Conservation (phyloP, 495 filamentous ascomycete genomes). For the Aspergillus heteromorphus region DNA sequence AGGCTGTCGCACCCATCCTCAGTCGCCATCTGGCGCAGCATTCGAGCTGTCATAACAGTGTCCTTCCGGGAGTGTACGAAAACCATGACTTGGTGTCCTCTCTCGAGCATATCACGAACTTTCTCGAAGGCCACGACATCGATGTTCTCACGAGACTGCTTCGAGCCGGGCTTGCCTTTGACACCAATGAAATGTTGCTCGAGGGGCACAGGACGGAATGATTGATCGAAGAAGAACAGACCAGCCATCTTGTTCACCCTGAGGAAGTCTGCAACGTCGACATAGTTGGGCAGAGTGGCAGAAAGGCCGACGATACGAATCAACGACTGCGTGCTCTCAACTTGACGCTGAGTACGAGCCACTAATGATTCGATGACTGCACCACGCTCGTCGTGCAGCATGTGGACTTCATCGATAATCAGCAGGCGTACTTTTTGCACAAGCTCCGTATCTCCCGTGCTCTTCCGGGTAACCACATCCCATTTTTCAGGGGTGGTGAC, state of each 20-base stretch:
- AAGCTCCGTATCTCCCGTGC: constrained; percentile 93
- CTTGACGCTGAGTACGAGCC: constrained; percentile 88
- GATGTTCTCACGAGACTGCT: constrained; percentile 77
- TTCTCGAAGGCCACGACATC: constrained; percentile 86
- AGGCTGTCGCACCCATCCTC: constrained; percentile 73
- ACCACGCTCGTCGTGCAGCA: constrained; percentile 97
- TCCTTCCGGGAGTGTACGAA: constrained; percentile 97
- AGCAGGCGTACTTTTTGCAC: constrained; percentile 95
- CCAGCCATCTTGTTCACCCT: constrained; percentile 92
- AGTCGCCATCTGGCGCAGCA: constrained; percentile 76
- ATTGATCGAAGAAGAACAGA: constrained; percentile 93
- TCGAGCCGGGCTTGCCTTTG: constrained; percentile 81
- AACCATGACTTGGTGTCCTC: constrained; percentile 94
- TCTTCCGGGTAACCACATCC: constrained; percentile 97
- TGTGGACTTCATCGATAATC: constrained; percentile 99
- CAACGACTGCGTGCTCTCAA: constrained; percentile 95
- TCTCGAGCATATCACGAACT: constrained; percentile 84
- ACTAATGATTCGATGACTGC: constrained; percentile 94
- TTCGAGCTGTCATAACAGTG: constrained; percentile 80
- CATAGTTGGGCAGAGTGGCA: constrained; percentile 91
- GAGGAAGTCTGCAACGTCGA: constrained; percentile 94
- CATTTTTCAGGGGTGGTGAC: constrained; percentile 99
- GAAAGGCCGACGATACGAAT: constrained; percentile 95
- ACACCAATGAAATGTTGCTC: constrained; percentile 97
- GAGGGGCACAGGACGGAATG: constrained; percentile 91